Evolutionary conservation across 805 yeast genomes (phyloP).

Genomic region (Candida wancherniae): DNA sequence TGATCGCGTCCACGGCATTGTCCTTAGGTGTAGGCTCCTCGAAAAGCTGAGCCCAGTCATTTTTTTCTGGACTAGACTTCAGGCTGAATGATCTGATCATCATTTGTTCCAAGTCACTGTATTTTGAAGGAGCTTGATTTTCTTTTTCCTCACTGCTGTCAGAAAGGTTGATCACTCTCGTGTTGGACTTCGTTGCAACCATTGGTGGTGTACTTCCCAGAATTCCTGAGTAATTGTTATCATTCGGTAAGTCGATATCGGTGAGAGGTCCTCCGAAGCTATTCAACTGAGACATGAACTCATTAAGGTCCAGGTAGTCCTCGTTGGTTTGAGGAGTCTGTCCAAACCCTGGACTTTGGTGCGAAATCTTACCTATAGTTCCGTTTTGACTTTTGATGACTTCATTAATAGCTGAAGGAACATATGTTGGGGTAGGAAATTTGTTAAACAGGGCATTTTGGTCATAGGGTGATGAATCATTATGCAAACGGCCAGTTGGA

Average conservation of each 20-base stretch:
- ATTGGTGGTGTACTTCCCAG: slow-evolving; percentile 39
- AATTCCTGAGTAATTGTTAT: slow-evolving; percentile 6
- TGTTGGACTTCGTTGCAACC: slow-evolving; percentile 53
- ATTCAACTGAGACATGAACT: slow-evolving; percentile 35
- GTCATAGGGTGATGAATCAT: slow-evolving; percentile 9
- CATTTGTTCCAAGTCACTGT: slow-evolving; percentile 22
- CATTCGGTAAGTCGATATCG: slow-evolving; percentile 39
- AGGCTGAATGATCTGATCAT: slow-evolving; percentile 23
- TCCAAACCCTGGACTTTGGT: slow-evolving; percentile 5
- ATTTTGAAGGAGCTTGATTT: slow-evolving; percentile 20
- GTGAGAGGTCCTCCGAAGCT: slow-evolving; percentile 43
- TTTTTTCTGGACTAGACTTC: slow-evolving; percentile 35
- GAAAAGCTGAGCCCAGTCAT: slow-evolving; percentile 44
- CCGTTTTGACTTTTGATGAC: slow-evolving; percentile 22
- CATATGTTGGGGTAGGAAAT: slow-evolving; percentile 39
- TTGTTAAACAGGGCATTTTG: slow-evolving; percentile 19
- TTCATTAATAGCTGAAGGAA: slow-evolving; percentile 35
- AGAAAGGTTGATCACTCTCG: slow-evolving; percentile 49
- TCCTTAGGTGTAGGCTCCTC: slow-evolving; percentile 39
- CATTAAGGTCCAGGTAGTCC: slow-evolving; percentile 34
- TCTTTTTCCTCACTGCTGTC: slow-evolving; percentile 32
- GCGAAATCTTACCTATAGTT: slow-evolving; percentile 1
- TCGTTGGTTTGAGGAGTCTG: slow-evolving; percentile 11
- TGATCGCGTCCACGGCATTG: too few relatives aligned
- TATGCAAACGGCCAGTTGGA: slow-evolving; percentile 6